These are phyloP conservation scores for Trypanosoma rangeli DNA, from an alignment of 208 protist genomes.

Conservation along the genomic window DNA sequence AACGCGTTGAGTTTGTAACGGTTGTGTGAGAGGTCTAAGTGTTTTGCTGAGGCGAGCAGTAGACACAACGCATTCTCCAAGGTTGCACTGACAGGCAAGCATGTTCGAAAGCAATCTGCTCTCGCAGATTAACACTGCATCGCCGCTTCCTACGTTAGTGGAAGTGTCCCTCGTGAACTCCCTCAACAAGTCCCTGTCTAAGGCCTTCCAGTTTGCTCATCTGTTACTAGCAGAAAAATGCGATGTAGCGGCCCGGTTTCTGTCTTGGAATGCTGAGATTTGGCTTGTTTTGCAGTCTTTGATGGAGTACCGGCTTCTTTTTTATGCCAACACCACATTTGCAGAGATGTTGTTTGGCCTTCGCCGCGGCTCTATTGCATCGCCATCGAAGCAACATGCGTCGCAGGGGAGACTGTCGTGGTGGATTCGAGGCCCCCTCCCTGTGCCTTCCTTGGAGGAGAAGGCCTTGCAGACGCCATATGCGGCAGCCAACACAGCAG, in stretches of 20 bases:
- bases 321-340: slow-evolving; percentile 67
- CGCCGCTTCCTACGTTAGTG: slow-evolving; percentile 73
- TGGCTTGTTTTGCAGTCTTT: slow-evolving; percentile 43
- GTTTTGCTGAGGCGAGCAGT: neutral
- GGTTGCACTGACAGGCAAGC: neutral
- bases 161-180: slow-evolving; percentile 62
- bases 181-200: slow-evolving; percentile 52
- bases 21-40: neutral
- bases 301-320: slow-evolving; percentile 61
- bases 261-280: slow-evolving; percentile 73
- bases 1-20: neutral
- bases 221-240: slow-evolving; percentile 57
- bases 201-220: slow-evolving; percentile 65
- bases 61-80: neutral
- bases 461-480: slow-evolving; percentile 31
- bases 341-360: slow-evolving; percentile 79
- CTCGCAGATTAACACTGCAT: slow-evolving; percentile 69
- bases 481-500: neutral
- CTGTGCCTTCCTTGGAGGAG: slow-evolving; percentile 52
- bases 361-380: slow-evolving; percentile 29
- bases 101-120: slow-evolving; percentile 84
- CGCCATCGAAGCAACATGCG: slow-evolving; percentile 14
- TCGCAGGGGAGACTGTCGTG: slow-evolving; percentile 37
- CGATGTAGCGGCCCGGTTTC: slow-evolving; percentile 28
- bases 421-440: slow-evolving; percentile 47